Evolutionary conservation across 2,329 filamentous ascomycete species (phyloP).

Genomic region (Alternaria ethzedia): DNA sequence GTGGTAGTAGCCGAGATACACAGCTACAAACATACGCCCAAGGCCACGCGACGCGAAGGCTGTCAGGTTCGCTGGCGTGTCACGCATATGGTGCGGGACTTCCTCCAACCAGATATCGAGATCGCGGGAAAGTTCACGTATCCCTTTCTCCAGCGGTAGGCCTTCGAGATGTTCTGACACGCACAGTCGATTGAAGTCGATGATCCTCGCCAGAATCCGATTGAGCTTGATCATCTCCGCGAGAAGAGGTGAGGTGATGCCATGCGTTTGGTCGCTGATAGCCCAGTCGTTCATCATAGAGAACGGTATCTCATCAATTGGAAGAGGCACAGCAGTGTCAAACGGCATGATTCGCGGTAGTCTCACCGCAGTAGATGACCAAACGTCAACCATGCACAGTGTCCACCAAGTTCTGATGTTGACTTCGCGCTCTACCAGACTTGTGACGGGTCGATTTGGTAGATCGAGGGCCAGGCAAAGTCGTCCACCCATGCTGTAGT

Average conservation of each 20-base stretch:
- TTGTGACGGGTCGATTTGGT: slow-evolving; percentile 25
- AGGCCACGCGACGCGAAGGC: slow-evolving; percentile 29
- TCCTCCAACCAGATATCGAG: slow-evolving; percentile 27
- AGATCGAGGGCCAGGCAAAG: slow-evolving; percentile 30
- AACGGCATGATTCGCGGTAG: slow-evolving; percentile 31
- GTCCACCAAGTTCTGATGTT: slow-evolving; percentile 36
- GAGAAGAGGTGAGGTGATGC: slow-evolving; percentile 24
- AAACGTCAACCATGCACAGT: slow-evolving; percentile 34
- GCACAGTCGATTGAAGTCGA: slow-evolving; percentile 30
- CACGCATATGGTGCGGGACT: slow-evolving; percentile 30
- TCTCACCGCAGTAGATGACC: slow-evolving; percentile 31
- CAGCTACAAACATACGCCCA: slow-evolving; percentile 30
- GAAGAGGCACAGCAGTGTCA: slow-evolving; percentile 24
- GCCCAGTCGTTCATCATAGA: slow-evolving; percentile 21
- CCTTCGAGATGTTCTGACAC: slow-evolving; percentile 32
- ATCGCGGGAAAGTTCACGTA: slow-evolving; percentile 25
- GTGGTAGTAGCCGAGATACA: slow-evolving; percentile 34
- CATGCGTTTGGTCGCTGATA: slow-evolving; percentile 13
- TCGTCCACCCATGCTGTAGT: slow-evolving; percentile 30
- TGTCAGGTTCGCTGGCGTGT: slow-evolving; percentile 30
- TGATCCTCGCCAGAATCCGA: slow-evolving; percentile 27
- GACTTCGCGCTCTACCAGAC: slow-evolving; percentile 28
- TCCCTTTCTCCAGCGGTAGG: slow-evolving; percentile 17
- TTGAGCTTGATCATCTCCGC: slow-evolving; percentile 36
- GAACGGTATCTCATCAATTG: slow-evolving; percentile 32